Conservation (phyloP, 768 basidiomycete species). For the Boletus rufocinnamomeus region DNA sequence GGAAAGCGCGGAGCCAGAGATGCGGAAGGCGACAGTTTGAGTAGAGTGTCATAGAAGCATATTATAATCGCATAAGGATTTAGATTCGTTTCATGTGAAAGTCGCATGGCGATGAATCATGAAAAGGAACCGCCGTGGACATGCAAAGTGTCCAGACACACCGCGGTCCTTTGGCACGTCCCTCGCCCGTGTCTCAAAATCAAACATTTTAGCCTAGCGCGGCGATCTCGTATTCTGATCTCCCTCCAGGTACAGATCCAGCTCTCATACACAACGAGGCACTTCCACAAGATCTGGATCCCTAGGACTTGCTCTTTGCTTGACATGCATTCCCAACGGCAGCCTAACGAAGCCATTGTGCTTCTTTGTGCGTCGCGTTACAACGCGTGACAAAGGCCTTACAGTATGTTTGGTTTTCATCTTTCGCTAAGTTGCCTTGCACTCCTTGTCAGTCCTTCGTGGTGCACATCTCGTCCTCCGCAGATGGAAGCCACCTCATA, state of each 20-base stretch:
- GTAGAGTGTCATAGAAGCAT: conserved; percentile 36
- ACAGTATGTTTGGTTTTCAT: conserved; percentile 27
- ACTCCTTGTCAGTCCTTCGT: conserved; percentile 15
- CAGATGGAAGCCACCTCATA: conserved; percentile 27
- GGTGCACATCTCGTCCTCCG: conserved; percentile 19
- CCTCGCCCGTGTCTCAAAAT: conserved; percentile 12
- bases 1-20: conserved; percentile 45
- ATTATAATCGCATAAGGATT: conserved; percentile 18
- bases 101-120: conserved; percentile 19
- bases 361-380: conserved; percentile 31
- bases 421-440: conserved; percentile 30
- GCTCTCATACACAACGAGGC: conserved; percentile 18
- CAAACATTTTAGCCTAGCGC: conserved; percentile 26
- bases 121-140: conserved; percentile 20
- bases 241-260: conserved; percentile 20
- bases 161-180: conserved; percentile 21
- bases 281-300: conserved; percentile 11
- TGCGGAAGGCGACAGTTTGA: conserved; percentile 51
- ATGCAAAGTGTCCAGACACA: conserved; percentile 4
- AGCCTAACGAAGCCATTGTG: conserved; percentile 18
- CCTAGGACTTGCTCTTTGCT: conserved; percentile 20
- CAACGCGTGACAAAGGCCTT: conserved; percentile 32
- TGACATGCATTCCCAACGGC: conserved; percentile 7
- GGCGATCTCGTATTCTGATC: conserved; percentile 36
- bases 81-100: conserved; percentile 21